These are phyloP conservation scores for Harrya chromipes DNA, from an alignment of 768 basidiomycete genomes.

Conservation along the genomic window DNA sequence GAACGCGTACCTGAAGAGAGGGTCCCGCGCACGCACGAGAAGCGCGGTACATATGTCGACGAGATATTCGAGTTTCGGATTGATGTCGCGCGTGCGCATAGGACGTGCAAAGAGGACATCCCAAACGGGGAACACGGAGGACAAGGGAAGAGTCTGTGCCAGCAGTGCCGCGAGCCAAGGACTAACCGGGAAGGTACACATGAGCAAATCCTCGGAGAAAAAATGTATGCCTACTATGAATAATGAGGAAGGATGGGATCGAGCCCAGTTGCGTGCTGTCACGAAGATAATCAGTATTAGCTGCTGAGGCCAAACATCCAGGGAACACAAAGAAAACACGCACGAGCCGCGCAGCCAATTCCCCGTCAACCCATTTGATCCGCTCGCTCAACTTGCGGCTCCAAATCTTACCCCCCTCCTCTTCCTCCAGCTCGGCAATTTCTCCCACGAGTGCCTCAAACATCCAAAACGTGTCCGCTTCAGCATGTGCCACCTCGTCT, in stretches of 20 bases:
- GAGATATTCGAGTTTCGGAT: constrained; percentile 66
- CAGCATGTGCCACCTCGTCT: constrained; percentile 60
- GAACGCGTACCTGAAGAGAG: constrained; percentile 50
- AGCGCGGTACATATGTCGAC: constrained; percentile 69
- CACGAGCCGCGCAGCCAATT: constrained; percentile 60
- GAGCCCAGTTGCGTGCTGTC: constrained; percentile 59
- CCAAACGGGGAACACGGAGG: constrained; percentile 61
- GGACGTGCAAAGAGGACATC: constrained; percentile 66
- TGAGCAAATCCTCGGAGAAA: neutral
- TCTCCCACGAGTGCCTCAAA: constrained; percentile 74
- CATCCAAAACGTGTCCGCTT: constrained; percentile 83
- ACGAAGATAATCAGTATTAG: neutral
- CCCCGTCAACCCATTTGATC: constrained; percentile 59
- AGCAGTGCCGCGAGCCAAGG: constrained; percentile 74
- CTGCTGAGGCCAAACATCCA: neutral
- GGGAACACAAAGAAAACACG: neutral
- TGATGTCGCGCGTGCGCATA: constrained; percentile 46
- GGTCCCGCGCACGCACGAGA: constrained; percentile 54
- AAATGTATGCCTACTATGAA: constrained; percentile 57
- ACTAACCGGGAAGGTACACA: constrained; percentile 34
- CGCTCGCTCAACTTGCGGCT: constrained; percentile 59
- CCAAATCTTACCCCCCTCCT: constrained; percentile 60
- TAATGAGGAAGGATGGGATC: constrained; percentile 75
- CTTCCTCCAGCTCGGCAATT: constrained; percentile 69
- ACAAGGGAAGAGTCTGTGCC: constrained; percentile 67